phyloP scores from a whole-genome alignment of 140 eudicot genomes.

The Cichorium intybus region DNA sequence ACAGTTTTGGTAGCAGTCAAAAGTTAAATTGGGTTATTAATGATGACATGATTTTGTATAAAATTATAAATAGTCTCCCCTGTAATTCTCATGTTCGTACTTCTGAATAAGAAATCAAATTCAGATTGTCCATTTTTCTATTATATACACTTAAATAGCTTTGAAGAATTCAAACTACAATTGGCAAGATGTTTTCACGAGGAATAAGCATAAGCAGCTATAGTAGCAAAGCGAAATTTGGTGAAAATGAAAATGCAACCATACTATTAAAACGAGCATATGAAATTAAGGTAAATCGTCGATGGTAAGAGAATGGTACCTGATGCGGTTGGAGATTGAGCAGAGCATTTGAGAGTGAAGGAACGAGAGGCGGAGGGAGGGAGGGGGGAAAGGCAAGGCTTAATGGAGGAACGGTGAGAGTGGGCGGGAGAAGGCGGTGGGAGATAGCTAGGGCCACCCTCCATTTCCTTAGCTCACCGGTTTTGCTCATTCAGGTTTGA shows the following conservation, averaged over 20 bases:
- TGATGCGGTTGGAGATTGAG: slow-evolving; percentile 35
- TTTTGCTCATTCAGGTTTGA: too few relatives aligned
- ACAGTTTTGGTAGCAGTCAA: neutral
- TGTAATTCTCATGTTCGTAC: neutral
- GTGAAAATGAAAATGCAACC: neutral
- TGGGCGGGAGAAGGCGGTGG: slow-evolving; percentile 35
- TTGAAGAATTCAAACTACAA: neutral
- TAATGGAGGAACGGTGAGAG: slow-evolving; percentile 27
- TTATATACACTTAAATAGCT: neutral
- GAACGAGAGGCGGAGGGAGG: slow-evolving; percentile 25
- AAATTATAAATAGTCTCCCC: neutral
- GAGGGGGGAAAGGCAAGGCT: slow-evolving; percentile 8
- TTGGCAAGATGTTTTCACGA: neutral
- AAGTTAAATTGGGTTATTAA: neutral
- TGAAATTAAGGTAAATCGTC: neutral
- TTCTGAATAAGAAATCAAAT: neutral
- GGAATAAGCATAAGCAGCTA: neutral
- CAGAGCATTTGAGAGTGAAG: slow-evolving; percentile 52
- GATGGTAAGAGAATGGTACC: slow-evolving; percentile 14
- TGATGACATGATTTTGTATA: neutral
- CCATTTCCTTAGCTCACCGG: too few relatives aligned
- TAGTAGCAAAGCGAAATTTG: neutral
- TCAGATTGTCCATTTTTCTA: neutral
- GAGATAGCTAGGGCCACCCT: slow-evolving; percentile 75
- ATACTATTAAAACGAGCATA: neutral